Evolutionary conservation across 1,139 yeast species (phyloP).

Genomic region (Kodamaea sp.): DNA sequence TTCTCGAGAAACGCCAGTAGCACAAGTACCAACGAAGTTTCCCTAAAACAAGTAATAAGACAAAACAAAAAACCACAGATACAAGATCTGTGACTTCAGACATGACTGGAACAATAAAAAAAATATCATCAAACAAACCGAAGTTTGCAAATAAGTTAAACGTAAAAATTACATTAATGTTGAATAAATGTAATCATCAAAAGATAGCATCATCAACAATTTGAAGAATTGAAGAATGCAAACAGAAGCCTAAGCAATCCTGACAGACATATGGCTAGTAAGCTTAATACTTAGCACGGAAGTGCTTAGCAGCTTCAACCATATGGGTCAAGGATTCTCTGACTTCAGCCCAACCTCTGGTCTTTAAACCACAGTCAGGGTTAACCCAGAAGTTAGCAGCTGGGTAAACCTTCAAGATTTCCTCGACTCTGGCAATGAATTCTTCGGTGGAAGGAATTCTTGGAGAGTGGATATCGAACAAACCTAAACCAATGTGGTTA

Average conservation of each 20-base stretch:
- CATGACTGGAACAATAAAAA: slow-evolving; percentile 14
- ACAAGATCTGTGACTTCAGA: slow-evolving; percentile 4
- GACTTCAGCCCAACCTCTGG: slow-evolving; percentile 95
- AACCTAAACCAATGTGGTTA: slow-evolving; percentile 99
- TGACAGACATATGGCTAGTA: slow-evolving; percentile 15
- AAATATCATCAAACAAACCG: slow-evolving; percentile 9
- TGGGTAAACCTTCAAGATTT: slow-evolving; percentile 95
- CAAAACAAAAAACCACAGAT: slow-evolving; percentile 9
- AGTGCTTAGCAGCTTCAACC: slow-evolving; percentile 98
- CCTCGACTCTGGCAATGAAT: slow-evolving; percentile 89
- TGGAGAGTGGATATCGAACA: slow-evolving; percentile 99
- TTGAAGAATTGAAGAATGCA: slow-evolving; percentile 29
- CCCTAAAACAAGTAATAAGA: slow-evolving; percentile 18
- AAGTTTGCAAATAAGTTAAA: slow-evolving; percentile 7
- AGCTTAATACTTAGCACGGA: slow-evolving; percentile 62
- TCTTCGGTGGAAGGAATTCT: slow-evolving; percentile 98
- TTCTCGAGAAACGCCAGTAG: slow-evolving; percentile 7
- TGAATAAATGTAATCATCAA: slow-evolving; percentile 59
- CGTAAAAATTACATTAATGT: slow-evolving; percentile 57
- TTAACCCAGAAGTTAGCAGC: slow-evolving; percentile 98
- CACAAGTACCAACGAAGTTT: slow-evolving; percentile 23
- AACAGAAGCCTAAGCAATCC: slow-evolving; percentile 23
- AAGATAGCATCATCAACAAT: slow-evolving; percentile 44
- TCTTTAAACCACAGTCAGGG: slow-evolving; percentile 99
- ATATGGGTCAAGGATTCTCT: slow-evolving; percentile 86